Evolutionary conservation across 2,329 filamentous ascomycete genomes (phyloP).

Genomic region (Immersiporthe knoxdaviesiana): DNA sequence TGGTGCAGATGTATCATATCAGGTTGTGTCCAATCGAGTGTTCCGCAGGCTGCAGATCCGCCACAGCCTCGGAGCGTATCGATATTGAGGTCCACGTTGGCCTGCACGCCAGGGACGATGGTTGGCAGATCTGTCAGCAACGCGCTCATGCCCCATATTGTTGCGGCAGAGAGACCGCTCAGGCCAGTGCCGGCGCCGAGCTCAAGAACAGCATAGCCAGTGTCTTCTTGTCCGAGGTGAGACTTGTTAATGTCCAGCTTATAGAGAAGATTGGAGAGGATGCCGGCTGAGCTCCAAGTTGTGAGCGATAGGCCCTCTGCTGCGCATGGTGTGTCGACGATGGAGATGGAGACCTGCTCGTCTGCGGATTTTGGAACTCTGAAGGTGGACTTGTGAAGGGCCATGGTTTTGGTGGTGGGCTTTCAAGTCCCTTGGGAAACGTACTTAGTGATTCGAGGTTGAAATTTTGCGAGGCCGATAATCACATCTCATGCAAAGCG

Average conservation of each 20-base stretch:
- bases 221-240: not conserved
- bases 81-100: slow-evolving; percentile 25
- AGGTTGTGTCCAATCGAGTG: slow-evolving; percentile 26
- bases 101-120: slow-evolving; percentile 28
- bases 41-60: slow-evolving; percentile 15
- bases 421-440: not conserved
- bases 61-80: slow-evolving; percentile 12
- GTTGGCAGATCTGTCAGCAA: slow-evolving; percentile 27
- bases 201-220: slow-evolving; percentile 21
- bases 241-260: slow-evolving; percentile 17
- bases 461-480: not conserved
- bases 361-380: slow-evolving; percentile 10
- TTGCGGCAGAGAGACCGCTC: slow-evolving; percentile 22
- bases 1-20: slow-evolving; percentile 11
- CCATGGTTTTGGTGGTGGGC: slow-evolving; percentile 11
- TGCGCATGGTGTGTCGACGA: slow-evolving; percentile 26
- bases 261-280: slow-evolving; percentile 27
- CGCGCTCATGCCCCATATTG: slow-evolving; percentile 19
- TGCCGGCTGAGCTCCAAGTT: slow-evolving; percentile 29
- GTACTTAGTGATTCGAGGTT: not conserved
- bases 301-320: slow-evolving; percentile 26
- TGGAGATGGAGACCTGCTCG: slow-evolving; percentile 17
- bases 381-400: slow-evolving; percentile 14
- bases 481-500: not conserved
- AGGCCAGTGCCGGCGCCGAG: slow-evolving; percentile 29